phyloP scores from a whole-genome alignment of 257 asterid species.

The Coffea canephora region DNA sequence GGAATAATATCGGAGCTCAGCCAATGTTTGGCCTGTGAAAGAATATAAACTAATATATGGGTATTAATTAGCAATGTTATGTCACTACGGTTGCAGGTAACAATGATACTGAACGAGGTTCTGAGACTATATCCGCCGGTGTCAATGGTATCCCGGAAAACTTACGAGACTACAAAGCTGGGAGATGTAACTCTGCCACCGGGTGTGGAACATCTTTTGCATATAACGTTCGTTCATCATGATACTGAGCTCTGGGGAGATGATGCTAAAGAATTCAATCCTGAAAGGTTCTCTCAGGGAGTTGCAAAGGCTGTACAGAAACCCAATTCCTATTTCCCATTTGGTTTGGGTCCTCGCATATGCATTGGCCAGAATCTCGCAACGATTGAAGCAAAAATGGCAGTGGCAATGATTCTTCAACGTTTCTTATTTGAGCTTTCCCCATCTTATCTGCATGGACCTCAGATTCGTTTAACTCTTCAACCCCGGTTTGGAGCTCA shows the following conservation, averaged over 20 bases:
- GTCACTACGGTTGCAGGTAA: slow-evolving; percentile 18
- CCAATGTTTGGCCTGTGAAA: too few relatives aligned
- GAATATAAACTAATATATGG: too few relatives aligned
- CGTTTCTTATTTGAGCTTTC: slow-evolving; percentile 40
- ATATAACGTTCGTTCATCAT: slow-evolving; percentile 30
- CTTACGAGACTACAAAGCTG: slow-evolving; percentile 27
- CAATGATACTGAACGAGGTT: slow-evolving; percentile 44
- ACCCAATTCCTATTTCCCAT: slow-evolving; percentile 33
- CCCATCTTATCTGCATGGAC: slow-evolving; percentile 44
- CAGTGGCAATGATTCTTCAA: slow-evolving; percentile 31
- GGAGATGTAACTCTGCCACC: slow-evolving; percentile 37
- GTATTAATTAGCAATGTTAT: too few relatives aligned
- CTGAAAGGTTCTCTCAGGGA: slow-evolving; percentile 42
- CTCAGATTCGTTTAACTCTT: slow-evolving; percentile 35
- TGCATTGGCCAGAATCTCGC: slow-evolving; percentile 48
- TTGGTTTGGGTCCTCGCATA: slow-evolving; percentile 47
- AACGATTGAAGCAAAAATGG: slow-evolving; percentile 37
- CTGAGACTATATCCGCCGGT: slow-evolving; percentile 46
- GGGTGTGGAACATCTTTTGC: slow-evolving; percentile 27
- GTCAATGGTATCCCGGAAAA: slow-evolving; percentile 17
- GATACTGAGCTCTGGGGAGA: slow-evolving; percentile 40
- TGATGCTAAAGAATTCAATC: slow-evolving; percentile 43
- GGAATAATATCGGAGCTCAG: too few relatives aligned
- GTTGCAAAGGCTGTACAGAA: slow-evolving; percentile 36
- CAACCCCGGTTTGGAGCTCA: slow-evolving; percentile 37